Conservation (phyloP, 2,329 filamentous ascomycete genomes). For the Leptodontidium sp. region DNA sequence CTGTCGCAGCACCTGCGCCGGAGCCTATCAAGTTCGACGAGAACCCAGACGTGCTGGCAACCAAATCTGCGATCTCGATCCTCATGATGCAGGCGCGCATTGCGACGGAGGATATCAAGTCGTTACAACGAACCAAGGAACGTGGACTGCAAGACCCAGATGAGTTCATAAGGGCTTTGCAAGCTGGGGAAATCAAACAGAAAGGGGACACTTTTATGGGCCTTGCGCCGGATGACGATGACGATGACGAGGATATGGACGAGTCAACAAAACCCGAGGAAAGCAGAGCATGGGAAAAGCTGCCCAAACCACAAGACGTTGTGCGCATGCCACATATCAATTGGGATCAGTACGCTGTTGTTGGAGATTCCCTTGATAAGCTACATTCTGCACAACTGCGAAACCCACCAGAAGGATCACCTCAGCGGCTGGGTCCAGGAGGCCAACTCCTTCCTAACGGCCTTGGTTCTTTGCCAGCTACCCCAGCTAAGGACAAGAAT, state of each 20-base stretch:
- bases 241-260: conserved; percentile 46
- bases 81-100: conserved; percentile 86
- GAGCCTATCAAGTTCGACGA: conserved; percentile 64
- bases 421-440: conserved; percentile 52
- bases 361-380: conserved; percentile 83
- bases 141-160: conserved; percentile 76
- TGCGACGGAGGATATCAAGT: conserved; percentile 77
- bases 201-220: conserved; percentile 36
- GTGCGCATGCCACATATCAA: conserved; percentile 90
- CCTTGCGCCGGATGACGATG: conserved; percentile 43
- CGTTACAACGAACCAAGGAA: conserved; percentile 73
- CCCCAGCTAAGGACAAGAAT: conserved; percentile 60
- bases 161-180: conserved; percentile 74
- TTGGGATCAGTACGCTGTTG: conserved; percentile 93
- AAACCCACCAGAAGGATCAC: conserved; percentile 66
- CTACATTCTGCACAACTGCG: conserved; percentile 81
- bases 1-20: conserved; percentile 52
- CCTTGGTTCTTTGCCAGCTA: conserved; percentile 63
- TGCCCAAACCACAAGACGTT: conserved; percentile 82
- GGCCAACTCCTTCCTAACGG: conserved; percentile 60
- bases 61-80: conserved; percentile 85
- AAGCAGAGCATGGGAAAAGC: conserved; percentile 59
- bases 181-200: conserved; percentile 63
- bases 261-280: conserved; percentile 36
- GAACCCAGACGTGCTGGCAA: conserved; percentile 87